Evolutionary conservation across 495 filamentous ascomycete species (phyloP).

Genomic region (Penicillium fimorum): DNA sequence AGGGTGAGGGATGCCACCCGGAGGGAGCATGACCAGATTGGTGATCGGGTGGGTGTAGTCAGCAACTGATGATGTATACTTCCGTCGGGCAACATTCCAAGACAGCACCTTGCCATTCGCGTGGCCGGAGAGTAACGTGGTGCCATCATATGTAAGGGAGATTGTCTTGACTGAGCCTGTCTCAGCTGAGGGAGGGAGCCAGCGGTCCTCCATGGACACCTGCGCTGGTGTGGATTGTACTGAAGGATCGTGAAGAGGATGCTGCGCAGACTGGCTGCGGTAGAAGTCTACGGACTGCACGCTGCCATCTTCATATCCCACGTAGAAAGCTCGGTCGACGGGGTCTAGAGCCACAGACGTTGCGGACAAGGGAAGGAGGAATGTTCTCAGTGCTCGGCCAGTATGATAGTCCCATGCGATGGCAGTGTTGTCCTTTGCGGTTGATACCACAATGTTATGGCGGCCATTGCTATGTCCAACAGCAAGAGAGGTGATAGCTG

Average conservation of each 20-base stretch:
- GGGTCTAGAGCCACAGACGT: constrained; percentile 76
- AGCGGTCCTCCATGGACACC: constrained; percentile 53
- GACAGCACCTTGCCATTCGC: constrained; percentile 69
- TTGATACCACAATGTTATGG: constrained; percentile 73
- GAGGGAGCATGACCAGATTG: constrained; percentile 68
- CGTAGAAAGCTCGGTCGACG: constrained; percentile 76
- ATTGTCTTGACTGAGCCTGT: constrained; percentile 62
- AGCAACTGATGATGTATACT: constrained; percentile 58
- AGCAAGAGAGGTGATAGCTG: constrained; percentile 68
- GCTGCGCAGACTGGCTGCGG: constrained; percentile 47
- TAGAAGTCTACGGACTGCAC: constrained; percentile 81
- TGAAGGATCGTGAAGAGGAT: constrained; percentile 55
- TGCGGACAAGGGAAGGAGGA: constrained; percentile 70
- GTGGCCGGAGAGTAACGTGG: constrained; percentile 76
- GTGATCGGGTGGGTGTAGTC: constrained; percentile 76
- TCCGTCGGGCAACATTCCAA: constrained; percentile 73
- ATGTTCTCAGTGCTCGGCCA: constrained; percentile 71
- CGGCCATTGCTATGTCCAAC: constrained; percentile 65
- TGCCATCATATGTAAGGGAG: constrained; percentile 77
- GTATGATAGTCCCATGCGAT: constrained; percentile 88
- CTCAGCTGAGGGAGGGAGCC: constrained; percentile 59
- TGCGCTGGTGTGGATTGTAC: constrained; percentile 58
- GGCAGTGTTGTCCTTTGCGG: constrained; percentile 75
- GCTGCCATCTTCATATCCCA: constrained; percentile 78
- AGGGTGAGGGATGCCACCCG: constrained; percentile 52